Base-by-base conservation (phyloP, 495 filamentous ascomycete species). In the Annulohypoxylon bovei region DNA sequence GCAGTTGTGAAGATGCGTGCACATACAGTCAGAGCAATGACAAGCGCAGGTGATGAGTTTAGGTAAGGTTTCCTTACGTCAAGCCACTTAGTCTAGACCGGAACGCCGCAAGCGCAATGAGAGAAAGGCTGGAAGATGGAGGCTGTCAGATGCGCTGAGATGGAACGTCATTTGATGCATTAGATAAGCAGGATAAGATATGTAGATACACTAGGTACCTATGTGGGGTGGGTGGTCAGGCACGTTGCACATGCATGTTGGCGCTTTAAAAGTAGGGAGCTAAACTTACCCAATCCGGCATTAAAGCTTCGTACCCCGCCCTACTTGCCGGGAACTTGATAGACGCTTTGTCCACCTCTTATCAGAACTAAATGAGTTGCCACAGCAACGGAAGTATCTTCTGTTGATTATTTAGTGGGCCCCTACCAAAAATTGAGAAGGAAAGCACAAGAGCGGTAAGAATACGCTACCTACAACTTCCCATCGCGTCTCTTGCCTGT, bases 161-260 rank as follows among this genome's bases (percentile, higher is more conserved):
- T 60, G 49, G 20, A 60, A 72, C 70, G 70, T 72, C 70, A 72
- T 72, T 72, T 72, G 70, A 72, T 46, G 32, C 22, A 39, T 39
- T 30, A 23, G 14, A 16, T 56, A 56, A 32, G 49, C 49, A 53
- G 53, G 53, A 50, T 50, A 50, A 50, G 46, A 50, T 23, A 50
- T 6, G 12, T 23, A 25, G 11, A 20, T 23, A 40, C n/a, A n/a
- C n/a, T n/a, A n/a, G n/a, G n/a, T n/a, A n/a, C n/a, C n/a, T n/a
- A n/a, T n/a, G n/a, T n/a, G n/a, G n/a, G n/a, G n/a, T n/a, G 33
- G 12, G 12, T 33, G 35, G 39, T 50, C 65, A 62, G 40, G 50
- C 58, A 68, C 58, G 40, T 14, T 39, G 56, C 57, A 35, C 63
- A 44, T 57, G 8, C 53, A 28, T 30, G 52, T 30, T 16, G n/a